These are phyloP conservation scores for Epichloe festucae DNA, from an alignment of 2,329 filamentous ascomycete genomes.

Conservation along the genomic window DNA sequence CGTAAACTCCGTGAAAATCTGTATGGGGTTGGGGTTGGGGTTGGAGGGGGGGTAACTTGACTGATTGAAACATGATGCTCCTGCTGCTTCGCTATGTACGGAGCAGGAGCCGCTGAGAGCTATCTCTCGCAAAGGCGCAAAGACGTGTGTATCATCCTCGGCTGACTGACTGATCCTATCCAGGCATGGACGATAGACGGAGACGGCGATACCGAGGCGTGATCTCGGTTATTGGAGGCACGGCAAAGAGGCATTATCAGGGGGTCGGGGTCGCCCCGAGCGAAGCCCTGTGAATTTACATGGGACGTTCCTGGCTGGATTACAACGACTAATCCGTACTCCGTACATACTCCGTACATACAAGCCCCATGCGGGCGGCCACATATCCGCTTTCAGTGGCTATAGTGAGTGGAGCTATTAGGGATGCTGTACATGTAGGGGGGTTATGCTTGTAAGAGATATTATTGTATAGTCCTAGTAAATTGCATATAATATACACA, in stretches of 20 bases:
- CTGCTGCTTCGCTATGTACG: not conserved
- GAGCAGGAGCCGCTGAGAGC: not conserved
- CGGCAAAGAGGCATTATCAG: not conserved
- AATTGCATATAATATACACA: too few relatives aligned
- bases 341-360: too few relatives aligned
- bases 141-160: not conserved
- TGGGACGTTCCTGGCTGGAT: too few relatives aligned
- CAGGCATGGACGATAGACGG: not conserved
- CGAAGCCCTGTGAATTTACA: conserved; percentile 1
- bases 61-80: not conserved
- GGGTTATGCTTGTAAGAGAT: too few relatives aligned
- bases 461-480: too few relatives aligned
- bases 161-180: not conserved
- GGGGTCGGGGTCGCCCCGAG: conserved; percentile 3
- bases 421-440: too few relatives aligned
- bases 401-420: too few relatives aligned
- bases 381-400: too few relatives aligned
- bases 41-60: not conserved
- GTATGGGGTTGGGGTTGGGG: too few relatives aligned
- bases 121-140: too few relatives aligned
- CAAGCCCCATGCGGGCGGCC: too few relatives aligned
- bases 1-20: not conserved
- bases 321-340: too few relatives aligned
- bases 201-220: conserved; percentile 4
- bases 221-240: not conserved